Conservation (phyloP, 2,329 filamentous ascomycete genomes). For the Aspergillus fijiensis region DNA sequence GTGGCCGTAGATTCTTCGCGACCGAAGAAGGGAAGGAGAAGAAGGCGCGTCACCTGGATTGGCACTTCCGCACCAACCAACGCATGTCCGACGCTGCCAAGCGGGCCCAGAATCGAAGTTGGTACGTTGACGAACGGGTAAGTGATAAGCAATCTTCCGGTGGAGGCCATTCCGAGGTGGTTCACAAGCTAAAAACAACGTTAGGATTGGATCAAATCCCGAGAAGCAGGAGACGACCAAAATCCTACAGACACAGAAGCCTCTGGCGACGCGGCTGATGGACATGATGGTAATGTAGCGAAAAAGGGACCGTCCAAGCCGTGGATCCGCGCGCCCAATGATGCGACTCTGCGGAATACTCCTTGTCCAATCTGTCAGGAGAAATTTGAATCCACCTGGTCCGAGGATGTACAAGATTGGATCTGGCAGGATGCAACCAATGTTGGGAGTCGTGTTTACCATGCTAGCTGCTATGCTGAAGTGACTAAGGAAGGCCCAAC, state of each 20-base stretch:
- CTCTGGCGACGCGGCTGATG: constrained; percentile 42
- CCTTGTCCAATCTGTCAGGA: constrained; percentile 95
- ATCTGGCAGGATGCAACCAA: constrained; percentile 90
- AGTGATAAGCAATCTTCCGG: constrained; percentile 32
- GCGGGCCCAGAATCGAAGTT: constrained; percentile 84
- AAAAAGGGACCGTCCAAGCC: constrained; percentile 61
- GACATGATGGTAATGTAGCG: constrained; percentile 39
- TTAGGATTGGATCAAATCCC: constrained; percentile 85
- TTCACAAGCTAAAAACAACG: constrained; percentile 5
- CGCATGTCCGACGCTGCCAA: constrained; percentile 83
- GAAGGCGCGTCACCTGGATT: constrained; percentile 92
- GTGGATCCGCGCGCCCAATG: constrained; percentile 82
- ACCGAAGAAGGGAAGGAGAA: constrained; percentile 76
- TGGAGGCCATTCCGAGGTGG: neutral
- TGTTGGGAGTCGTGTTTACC: constrained; percentile 77
- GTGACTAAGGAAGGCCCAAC: constrained; percentile 64
- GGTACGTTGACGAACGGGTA: constrained; percentile 88
- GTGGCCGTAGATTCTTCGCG: constrained; percentile 79
- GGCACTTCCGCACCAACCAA: constrained; percentile 94
- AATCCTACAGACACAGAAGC: constrained; percentile 44
- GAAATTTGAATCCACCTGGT: constrained; percentile 87
- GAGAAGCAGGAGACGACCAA: constrained; percentile 71
- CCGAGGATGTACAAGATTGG: constrained; percentile 91
- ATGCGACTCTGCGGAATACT: constrained; percentile 69
- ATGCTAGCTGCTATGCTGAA: constrained; percentile 85